phyloP scores from a whole-genome alignment of 495 filamentous ascomycete genomes.

The Lophium mytilinum region DNA sequence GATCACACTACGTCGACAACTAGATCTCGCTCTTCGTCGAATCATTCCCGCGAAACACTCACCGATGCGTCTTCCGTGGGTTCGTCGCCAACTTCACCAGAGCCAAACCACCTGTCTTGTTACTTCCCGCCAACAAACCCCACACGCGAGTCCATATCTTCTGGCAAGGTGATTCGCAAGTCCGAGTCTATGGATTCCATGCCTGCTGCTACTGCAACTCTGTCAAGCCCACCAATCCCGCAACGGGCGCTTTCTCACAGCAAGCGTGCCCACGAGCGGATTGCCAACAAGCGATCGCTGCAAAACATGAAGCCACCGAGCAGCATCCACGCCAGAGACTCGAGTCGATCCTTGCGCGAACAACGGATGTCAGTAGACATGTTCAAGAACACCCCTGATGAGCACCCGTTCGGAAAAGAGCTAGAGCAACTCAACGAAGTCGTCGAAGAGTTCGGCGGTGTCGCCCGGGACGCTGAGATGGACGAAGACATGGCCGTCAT shows the following conservation, averaged over 20 bases:
- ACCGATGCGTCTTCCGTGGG: slow-evolving; percentile 64
- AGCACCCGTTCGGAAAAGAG: slow-evolving; percentile 60
- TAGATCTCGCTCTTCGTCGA: slow-evolving; percentile 23
- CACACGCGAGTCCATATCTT: slow-evolving; percentile 34
- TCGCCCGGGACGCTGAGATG: slow-evolving; percentile 38
- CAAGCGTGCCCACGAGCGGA: slow-evolving; percentile 63
- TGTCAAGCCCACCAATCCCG: slow-evolving; percentile 43
- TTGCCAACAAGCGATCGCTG: slow-evolving; percentile 59
- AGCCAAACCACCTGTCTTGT: slow-evolving; percentile 69
- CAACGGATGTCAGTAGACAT: slow-evolving; percentile 40
- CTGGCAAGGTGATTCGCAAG: slow-evolving; percentile 33
- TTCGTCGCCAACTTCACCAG: slow-evolving; percentile 49
- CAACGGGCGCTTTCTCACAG: slow-evolving; percentile 74
- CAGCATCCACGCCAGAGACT: slow-evolving; percentile 37
- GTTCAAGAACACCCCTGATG: slow-evolving; percentile 30
- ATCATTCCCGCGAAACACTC: slow-evolving; percentile 55
- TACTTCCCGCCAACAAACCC: slow-evolving; percentile 57
- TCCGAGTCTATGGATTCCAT: slow-evolving; percentile 38
- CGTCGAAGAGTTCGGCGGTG: slow-evolving; percentile 72
- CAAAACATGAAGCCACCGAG: slow-evolving; percentile 43
- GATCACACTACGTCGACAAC: slow-evolving; percentile 36
- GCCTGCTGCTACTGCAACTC: not conserved
- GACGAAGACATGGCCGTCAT: slow-evolving; percentile 48
- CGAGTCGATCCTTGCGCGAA: slow-evolving; percentile 46
- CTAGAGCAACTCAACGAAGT: slow-evolving; percentile 69